Evolutionary conservation across 2,329 filamentous ascomycete species (phyloP).

Genomic region (Sclerotinia minor): DNA sequence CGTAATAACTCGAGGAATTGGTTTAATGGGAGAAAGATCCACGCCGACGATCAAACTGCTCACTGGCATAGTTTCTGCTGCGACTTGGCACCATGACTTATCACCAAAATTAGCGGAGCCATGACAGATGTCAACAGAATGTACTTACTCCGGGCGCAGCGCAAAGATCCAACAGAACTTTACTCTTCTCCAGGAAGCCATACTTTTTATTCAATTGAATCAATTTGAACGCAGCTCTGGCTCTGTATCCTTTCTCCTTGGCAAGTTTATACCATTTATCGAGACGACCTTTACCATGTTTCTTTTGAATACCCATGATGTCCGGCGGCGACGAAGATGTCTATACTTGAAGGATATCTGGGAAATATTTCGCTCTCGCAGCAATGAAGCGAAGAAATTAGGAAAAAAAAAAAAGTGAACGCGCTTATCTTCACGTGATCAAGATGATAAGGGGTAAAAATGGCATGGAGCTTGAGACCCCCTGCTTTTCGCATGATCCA

Average conservation of each 20-base stretch:
- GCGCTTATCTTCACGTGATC: constrained; percentile 13
- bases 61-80: constrained; percentile 89
- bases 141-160: constrained; percentile 82
- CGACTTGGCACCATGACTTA: constrained; percentile 95
- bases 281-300: constrained; percentile 96
- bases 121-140: background rate
- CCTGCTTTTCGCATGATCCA: background rate
- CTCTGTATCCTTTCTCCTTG: constrained; percentile 96
- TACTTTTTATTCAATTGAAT: constrained; percentile 99
- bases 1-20: constrained; percentile 89
- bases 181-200: constrained; percentile 95
- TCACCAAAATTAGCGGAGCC: constrained; percentile 31
- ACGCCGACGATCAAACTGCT: constrained; percentile 91
- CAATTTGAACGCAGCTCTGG: constrained; percentile 94
- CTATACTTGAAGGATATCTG: constrained; percentile 7
- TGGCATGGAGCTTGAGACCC: no score
- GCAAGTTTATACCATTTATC: constrained; percentile 99
- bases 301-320: constrained; percentile 94
- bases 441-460: background rate
- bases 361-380: background rate
- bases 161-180: constrained; percentile 94
- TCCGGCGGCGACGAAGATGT: constrained; percentile 21
- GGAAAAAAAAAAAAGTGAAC: constrained; percentile 6
- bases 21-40: constrained; percentile 91
- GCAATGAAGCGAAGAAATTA: constrained; percentile 16